phyloP scores from a whole-genome alignment of 768 basidiomycete genomes.

The Suillus cothurnatus region DNA sequence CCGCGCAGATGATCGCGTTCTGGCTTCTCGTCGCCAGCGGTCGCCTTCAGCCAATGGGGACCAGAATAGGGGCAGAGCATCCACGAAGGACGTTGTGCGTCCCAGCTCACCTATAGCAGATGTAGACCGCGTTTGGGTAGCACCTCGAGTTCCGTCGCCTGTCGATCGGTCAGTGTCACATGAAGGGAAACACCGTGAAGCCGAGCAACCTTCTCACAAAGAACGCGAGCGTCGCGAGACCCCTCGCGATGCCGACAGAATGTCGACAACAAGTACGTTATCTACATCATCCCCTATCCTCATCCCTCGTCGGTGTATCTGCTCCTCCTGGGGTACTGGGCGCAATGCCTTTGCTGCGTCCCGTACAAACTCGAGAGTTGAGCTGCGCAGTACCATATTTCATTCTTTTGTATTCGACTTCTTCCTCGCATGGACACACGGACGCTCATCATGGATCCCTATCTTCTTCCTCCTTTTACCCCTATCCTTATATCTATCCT shows the following conservation, averaged over 20 bases:
- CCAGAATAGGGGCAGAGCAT: slow-evolving; percentile 15
- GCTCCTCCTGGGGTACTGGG: slow-evolving; percentile 43
- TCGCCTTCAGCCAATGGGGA: slow-evolving; percentile 27
- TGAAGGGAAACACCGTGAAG: slow-evolving; percentile 29
- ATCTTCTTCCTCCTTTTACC: slow-evolving; percentile 33
- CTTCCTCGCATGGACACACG: slow-evolving; percentile 41
- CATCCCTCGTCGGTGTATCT: slow-evolving; percentile 37
- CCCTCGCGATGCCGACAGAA: slow-evolving; percentile 33
- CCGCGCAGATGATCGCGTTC: slow-evolving; percentile 27
- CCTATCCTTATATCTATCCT: slow-evolving; percentile 31
- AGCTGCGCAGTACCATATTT: slow-evolving; percentile 34
- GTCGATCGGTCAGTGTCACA: slow-evolving; percentile 20
- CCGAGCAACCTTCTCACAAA: slow-evolving; percentile 18
- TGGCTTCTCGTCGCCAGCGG: slow-evolving; percentile 23
- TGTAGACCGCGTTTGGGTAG: slow-evolving; percentile 30
- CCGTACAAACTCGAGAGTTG: slow-evolving; percentile 50
- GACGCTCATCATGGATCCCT: slow-evolving; percentile 44
- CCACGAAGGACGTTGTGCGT: neutral
- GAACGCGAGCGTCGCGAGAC: slow-evolving; percentile 24
- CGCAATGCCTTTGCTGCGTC: slow-evolving; percentile 37
- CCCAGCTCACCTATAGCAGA: slow-evolving; percentile 15
- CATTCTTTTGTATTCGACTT: slow-evolving; percentile 40
- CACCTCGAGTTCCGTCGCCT: slow-evolving; percentile 15
- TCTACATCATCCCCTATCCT: slow-evolving; percentile 43
- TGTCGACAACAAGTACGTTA: slow-evolving; percentile 49